Percentiles rank a stretch among this genome's conserved stretches.
Conservation (phyloP, 176 grass and related monocot species). For the Neostapfia colusana region DNA sequence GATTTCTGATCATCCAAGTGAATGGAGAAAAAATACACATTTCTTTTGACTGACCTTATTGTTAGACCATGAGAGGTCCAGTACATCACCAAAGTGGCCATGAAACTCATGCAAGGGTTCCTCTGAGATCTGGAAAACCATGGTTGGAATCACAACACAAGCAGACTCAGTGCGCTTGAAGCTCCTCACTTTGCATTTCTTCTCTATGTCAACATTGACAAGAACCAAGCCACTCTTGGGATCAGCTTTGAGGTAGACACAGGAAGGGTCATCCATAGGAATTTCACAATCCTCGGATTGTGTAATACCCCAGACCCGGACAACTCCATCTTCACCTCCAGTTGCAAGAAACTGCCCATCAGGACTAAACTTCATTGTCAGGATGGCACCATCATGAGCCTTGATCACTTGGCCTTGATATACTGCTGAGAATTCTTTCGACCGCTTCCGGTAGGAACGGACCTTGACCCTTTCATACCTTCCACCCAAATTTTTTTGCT, state of each 20-base stretch:
- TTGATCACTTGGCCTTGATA: slow-evolving; percentile 74
- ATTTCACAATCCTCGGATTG: slow-evolving; percentile 59
- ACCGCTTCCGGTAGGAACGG: slow-evolving; percentile 51
- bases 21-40: slow-evolving; percentile 4
- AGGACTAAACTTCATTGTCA: slow-evolving; percentile 88
- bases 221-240: slow-evolving; percentile 49
- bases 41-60: slow-evolving; percentile 68
- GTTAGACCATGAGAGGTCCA: slow-evolving; percentile 83
- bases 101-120: slow-evolving; percentile 75
- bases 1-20: neutral
- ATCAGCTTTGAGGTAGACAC: slow-evolving; percentile 65
- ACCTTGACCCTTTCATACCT: slow-evolving; percentile 66
- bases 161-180: slow-evolving; percentile 62
- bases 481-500: slow-evolving; percentile 40
- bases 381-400: slow-evolving; percentile 82
- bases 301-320: slow-evolving; percentile 68
- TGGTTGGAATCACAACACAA: slow-evolving; percentile 74
- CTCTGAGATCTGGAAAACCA: slow-evolving; percentile 62
- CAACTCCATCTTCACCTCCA: slow-evolving; percentile 79
- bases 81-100: slow-evolving; percentile 71
- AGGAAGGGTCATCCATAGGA: slow-evolving; percentile 64
- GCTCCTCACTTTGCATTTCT: slow-evolving; percentile 45
- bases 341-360: slow-evolving; percentile 77
- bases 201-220: slow-evolving; percentile 35
- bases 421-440: slow-evolving; percentile 77